Evolutionary conservation across 192 early-diverging fungal genomes (phyloP), one percentile per base, ranked within the genome.

Genomic region (Phlyctochytrium planicorne): DNA sequence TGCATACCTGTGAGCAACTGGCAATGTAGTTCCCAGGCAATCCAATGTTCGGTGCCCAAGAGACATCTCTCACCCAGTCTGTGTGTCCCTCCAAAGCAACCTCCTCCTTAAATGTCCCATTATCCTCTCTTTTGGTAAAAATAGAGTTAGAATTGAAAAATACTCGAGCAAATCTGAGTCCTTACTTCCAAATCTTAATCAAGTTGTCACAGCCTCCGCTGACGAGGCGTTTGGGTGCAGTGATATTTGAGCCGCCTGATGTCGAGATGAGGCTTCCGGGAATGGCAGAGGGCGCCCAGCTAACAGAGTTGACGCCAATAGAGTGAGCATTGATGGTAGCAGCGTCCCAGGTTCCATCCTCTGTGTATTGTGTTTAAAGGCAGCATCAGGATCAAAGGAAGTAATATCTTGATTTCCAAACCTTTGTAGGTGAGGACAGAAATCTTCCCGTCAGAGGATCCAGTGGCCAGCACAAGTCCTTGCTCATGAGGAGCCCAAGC

Each of bases 61-160:
- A 89, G 47, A 99, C 91, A 77, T 99, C 97, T 27, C 97, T 87
- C 17, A 99, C 95, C 97, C 97, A 99, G 75, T 99, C 96, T 30
- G 89, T 82, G 75, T 99, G 97, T 3, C 91, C 93, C 56, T 95
- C 90, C 37, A 99, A 83, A 3, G 78, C 83, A 4, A 84, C 84
- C 52, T 92, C 89, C 67, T 93, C 89, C 64, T 90, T 91, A 87
- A 90, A 97, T 1, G 78, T 72, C 73, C 89, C 89, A 36, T 80
- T 84, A 23, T 93, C 91, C 59, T 95, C 93, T 59, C 83, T 87
- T 36, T 24, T 67, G 12, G 3, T 20, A 73, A 10, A 10, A 72
- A 30, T 17, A 0, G 23, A 71, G 0, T 2, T 73, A 27, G 36
- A 71, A 10, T 68, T 17, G 30, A 40, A 66, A 72, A 14, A 52